These are phyloP conservation scores for Neurospora sp. DNA, from an alignment of 495 filamentous ascomycete species.

Conservation along the genomic window DNA sequence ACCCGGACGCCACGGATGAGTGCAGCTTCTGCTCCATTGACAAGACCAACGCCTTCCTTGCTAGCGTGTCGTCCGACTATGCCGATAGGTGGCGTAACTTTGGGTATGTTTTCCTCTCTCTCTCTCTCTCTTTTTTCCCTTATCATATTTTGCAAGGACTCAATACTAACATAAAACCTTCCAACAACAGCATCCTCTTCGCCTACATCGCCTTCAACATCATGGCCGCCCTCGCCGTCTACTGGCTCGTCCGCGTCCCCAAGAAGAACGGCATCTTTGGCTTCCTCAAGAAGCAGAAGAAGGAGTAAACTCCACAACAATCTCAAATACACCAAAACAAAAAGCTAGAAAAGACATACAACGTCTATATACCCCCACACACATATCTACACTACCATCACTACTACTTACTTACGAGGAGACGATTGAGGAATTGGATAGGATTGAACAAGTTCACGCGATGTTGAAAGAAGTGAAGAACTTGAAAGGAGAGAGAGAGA, in stretches of 20 bases:
- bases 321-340: background rate
- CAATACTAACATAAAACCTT: constrained; percentile 8
- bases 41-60: constrained; percentile 55
- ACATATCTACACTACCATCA: background rate
- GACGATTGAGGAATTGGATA: background rate
- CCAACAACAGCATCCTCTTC: constrained; percentile 39
- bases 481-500: background rate
- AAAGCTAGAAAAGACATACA: background rate
- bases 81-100: constrained; percentile 59
- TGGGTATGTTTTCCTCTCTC: constrained; percentile 28
- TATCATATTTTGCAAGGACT: background rate
- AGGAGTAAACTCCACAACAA: constrained; percentile 7
- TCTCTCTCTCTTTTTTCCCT: background rate
- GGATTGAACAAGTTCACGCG: background rate
- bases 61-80: constrained; percentile 37
- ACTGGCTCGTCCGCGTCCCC: constrained; percentile 71
- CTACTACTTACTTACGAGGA: background rate
- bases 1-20: constrained; percentile 36
- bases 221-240: constrained; percentile 57
- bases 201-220: constrained; percentile 73
- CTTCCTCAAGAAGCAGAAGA: constrained; percentile 18
- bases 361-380: background rate
- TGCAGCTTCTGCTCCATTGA: constrained; percentile 54
- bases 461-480: background rate
- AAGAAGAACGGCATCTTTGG: constrained; percentile 39